Conservation (phyloP, 768 basidiomycete genomes). For the Auriscalpium microsporum region DNA sequence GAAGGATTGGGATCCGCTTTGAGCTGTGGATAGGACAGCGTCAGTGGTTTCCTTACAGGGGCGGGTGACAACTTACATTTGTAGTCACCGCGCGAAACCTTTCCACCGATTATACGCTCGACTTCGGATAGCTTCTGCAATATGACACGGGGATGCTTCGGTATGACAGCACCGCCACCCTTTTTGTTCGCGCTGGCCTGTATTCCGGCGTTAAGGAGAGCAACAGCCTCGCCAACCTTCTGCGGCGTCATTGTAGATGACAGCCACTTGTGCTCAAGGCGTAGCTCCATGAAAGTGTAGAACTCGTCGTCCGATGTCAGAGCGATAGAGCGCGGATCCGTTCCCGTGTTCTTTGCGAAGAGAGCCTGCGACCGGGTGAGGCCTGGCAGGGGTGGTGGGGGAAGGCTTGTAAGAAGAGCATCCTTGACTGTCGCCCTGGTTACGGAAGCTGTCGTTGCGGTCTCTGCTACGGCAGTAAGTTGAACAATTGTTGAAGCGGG, state of each 20-base stretch:
- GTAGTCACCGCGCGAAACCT: too few relatives aligned
- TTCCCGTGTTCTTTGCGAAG: background rate
- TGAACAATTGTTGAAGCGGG: too few relatives aligned
- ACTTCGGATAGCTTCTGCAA: background rate
- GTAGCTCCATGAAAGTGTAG: constrained; percentile 18
- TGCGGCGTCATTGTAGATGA: constrained; percentile 15
- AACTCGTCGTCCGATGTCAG: constrained; percentile 7
- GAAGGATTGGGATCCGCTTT: background rate
- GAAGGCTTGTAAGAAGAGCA: background rate
- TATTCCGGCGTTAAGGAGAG: background rate
- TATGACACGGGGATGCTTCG: background rate
- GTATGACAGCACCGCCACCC: background rate
- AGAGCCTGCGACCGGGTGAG: background rate
- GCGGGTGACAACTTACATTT: background rate
- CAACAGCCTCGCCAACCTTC: background rate
- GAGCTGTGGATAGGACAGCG: background rate
- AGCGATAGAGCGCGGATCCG: background rate
- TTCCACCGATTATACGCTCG: background rate
- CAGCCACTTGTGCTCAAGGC: constrained; percentile 11
- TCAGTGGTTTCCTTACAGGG: background rate
- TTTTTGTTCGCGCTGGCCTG: background rate
- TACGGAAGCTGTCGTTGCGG: too few relatives aligned
- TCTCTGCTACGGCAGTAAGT: too few relatives aligned
- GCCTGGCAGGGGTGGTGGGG: background rate
- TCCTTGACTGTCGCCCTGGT: too few relatives aligned